phyloP scores from a whole-genome alignment of 441 rosid genomes.

The Euphorbia schlechtendalii region DNA sequence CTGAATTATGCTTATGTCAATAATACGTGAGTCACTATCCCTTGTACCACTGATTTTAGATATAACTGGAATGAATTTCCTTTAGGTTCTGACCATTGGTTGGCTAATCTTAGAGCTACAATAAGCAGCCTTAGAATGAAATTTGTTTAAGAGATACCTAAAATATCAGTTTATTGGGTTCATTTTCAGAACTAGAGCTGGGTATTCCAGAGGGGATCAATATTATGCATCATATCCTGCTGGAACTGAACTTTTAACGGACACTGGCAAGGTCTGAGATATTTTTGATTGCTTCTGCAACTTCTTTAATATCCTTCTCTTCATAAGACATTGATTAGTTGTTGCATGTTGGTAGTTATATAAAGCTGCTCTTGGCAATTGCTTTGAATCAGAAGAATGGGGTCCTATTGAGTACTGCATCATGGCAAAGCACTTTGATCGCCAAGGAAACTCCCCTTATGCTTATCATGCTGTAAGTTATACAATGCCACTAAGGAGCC shows the following conservation, averaged over 20 bases:
- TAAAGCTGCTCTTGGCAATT: constrained; percentile 85
- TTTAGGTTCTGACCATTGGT: neutral
- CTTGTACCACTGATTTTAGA: constrained; percentile 1
- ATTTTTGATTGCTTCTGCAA: neutral
- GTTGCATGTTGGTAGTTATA: constrained; percentile 40
- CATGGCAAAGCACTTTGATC: constrained; percentile 89
- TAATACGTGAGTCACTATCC: constrained; percentile 59
- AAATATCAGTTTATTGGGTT: neutral
- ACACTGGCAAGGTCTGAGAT: constrained; percentile 62
- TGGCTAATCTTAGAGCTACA: neutral
- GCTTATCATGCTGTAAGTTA: constrained; percentile 79
- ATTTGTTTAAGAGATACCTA: neutral
- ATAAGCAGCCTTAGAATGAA: neutral
- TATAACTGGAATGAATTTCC: neutral
- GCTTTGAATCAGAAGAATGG: constrained; percentile 89
- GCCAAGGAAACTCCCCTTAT: constrained; percentile 85
- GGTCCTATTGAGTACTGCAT: constrained; percentile 72
- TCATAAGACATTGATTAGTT: constrained; percentile 8
- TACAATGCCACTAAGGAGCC: neutral
- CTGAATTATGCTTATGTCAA: constrained; percentile 60
- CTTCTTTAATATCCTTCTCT: neutral
- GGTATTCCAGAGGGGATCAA: constrained; percentile 81
- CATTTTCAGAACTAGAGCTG: constrained; percentile 77
- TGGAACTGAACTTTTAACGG: constrained; percentile 83
- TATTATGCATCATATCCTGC: constrained; percentile 89